Conservation (phyloP, 768 basidiomycete genomes). For the Pleurotus tuber-regium region DNA sequence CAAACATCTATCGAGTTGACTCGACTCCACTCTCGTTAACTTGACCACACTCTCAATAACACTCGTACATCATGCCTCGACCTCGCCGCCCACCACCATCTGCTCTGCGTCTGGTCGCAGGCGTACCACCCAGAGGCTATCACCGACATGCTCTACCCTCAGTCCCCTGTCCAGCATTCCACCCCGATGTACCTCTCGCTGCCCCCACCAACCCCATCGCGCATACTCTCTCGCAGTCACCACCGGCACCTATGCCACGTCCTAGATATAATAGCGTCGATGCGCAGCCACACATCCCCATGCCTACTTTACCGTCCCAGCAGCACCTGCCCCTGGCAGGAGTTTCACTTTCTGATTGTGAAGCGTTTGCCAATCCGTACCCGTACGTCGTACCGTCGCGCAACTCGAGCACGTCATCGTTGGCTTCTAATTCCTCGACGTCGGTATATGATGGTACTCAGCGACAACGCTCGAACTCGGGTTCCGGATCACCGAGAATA, state of each 20-base stretch:
- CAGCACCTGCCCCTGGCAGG: constrained; percentile 19
- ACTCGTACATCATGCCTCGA: constrained; percentile 1
- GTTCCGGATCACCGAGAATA: constrained; percentile 13
- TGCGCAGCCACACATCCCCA: neutral
- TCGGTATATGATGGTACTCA: neutral
- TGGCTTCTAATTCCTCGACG: neutral
- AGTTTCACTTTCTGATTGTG: constrained; percentile 22
- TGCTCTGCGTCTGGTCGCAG: constrained; percentile 6
- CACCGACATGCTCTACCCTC: constrained; percentile 56
- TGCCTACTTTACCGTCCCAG: constrained; percentile 9
- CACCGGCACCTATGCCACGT: neutral
- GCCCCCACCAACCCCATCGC: constrained; percentile 17
- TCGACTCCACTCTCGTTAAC: constrained; percentile 6
- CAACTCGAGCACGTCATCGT: constrained; percentile 1
- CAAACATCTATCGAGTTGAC: constrained; percentile 8
- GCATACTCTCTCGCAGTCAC: too few relatives aligned
- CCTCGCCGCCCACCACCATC: constrained; percentile 5
- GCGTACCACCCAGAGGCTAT: neutral
- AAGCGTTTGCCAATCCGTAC: constrained; percentile 4
- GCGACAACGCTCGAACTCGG: neutral
- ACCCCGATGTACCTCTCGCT: constrained; percentile 26
- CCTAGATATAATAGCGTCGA: constrained; percentile 1
- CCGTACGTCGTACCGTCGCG: neutral
- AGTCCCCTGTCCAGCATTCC: constrained; percentile 55
- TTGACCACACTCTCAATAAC: neutral